phyloP scores from a whole-genome alignment of 1,284 basidiomycete species.

The Ustilago vetiveriae region DNA sequence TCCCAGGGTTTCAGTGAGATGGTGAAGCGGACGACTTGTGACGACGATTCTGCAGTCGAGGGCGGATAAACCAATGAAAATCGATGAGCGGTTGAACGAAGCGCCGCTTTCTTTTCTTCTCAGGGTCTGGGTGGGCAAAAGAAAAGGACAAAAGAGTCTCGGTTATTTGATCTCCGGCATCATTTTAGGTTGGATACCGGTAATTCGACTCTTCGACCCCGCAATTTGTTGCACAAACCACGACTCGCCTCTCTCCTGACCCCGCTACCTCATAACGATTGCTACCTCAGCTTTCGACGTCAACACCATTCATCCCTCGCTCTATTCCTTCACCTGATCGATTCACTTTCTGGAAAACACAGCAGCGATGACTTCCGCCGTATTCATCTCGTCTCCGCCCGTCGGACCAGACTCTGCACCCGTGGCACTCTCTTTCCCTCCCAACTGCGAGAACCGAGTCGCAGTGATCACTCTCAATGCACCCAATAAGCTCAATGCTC shows the following conservation, averaged over 20 bases:
- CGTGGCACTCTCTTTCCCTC: constrained; percentile 43
- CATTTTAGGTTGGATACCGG: constrained; percentile 7
- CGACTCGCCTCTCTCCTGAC: too few relatives aligned
- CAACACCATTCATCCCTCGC: neutral
- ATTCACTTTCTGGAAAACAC: too few relatives aligned
- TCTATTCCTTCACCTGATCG: too few relatives aligned
- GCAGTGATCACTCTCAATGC: constrained; percentile 46
- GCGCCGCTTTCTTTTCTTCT: too few relatives aligned
- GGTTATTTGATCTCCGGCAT: constrained; percentile 24
- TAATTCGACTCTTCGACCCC: constrained; percentile 1
- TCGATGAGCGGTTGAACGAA: too few relatives aligned
- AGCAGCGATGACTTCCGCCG: constrained; percentile 8
- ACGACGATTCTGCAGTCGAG: constrained; percentile 6
- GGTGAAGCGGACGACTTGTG: constrained; percentile 4
- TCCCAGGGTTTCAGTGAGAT: constrained; percentile 19
- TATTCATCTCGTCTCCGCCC: constrained; percentile 26
- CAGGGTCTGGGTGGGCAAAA: constrained; percentile 7
- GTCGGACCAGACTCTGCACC: constrained; percentile 20
- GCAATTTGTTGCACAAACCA: neutral
- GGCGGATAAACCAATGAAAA: constrained; percentile 5
- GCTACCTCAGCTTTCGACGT: neutral
- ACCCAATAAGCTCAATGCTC: constrained; percentile 45
- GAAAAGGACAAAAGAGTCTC: constrained; percentile 2
- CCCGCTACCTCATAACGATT: too few relatives aligned
- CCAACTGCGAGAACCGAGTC: constrained; percentile 39